These are phyloP conservation scores for Cercophora scortea DNA, from an alignment of 495 filamentous ascomycete species.

Conservation along the genomic window DNA sequence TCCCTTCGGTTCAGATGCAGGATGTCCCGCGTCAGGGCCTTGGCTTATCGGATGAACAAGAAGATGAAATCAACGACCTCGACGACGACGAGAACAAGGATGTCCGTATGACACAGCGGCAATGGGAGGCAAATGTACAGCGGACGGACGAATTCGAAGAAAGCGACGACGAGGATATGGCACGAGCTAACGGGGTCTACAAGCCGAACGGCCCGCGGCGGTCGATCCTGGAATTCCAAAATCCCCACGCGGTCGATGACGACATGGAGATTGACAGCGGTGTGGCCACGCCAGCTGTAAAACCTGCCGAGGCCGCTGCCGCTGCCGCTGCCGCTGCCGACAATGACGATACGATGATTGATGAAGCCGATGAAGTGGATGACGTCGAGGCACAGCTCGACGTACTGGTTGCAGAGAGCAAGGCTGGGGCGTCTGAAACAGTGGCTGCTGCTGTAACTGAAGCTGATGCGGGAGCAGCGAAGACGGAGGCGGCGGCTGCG, in stretches of 20 bases:
- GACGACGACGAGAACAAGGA: conserved; percentile 92
- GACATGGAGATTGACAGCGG: conserved; percentile 54
- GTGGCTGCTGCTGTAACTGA: neutral
- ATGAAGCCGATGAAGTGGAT: conserved; percentile 16
- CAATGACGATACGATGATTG: conserved; percentile 55
- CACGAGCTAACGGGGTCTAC: conserved; percentile 61
- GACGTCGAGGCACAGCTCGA: neutral
- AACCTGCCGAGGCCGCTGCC: conserved; percentile 39
- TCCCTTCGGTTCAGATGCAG: conserved; percentile 89
- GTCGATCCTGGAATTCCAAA: conserved; percentile 65
- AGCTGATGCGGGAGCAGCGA: neutral
- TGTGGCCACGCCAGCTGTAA: conserved; percentile 37
- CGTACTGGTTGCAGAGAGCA: conserved; percentile 1
- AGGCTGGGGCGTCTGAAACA: conserved; percentile 1
- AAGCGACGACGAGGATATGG: conserved; percentile 84
- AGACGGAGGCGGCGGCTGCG: neutral
- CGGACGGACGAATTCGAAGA: conserved; percentile 72
- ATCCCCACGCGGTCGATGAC: conserved; percentile 57
- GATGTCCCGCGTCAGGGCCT: conserved; percentile 78
- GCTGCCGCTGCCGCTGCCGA: conserved; percentile 36
- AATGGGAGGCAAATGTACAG: conserved; percentile 71
- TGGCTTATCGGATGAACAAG: conserved; percentile 70
- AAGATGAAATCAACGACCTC: conserved; percentile 78
- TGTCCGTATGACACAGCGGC: conserved; percentile 69
- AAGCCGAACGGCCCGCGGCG: conserved; percentile 53